phyloP scores from a whole-genome alignment of 2,329 filamentous ascomycete genomes.

The Decorospora gaudefroyi region DNA sequence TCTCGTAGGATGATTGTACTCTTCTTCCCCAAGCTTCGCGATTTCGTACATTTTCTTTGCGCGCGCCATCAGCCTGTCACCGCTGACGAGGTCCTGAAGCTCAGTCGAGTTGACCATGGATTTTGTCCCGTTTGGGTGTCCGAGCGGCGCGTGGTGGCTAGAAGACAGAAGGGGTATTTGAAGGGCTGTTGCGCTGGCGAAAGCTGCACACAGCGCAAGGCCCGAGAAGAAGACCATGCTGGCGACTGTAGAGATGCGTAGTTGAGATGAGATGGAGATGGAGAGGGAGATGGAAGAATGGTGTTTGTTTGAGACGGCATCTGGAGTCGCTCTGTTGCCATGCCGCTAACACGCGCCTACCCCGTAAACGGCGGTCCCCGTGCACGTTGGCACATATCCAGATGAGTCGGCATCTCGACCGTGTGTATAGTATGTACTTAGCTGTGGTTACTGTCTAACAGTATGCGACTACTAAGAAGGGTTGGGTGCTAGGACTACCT shows the following conservation, averaged over 20 bases:
- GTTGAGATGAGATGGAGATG: constrained; percentile 12
- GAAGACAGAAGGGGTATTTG: constrained; percentile 40
- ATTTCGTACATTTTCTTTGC: constrained; percentile 48
- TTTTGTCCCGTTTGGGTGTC: constrained; percentile 31
- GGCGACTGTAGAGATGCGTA: constrained; percentile 2
- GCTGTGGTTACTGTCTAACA: neutral
- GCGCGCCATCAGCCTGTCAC: constrained; percentile 38
- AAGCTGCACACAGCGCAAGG: constrained; percentile 37
- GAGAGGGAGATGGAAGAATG: constrained; percentile 18
- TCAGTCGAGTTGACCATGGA: constrained; percentile 43
- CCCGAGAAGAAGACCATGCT: constrained; percentile 37
- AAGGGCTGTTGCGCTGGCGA: constrained; percentile 32
- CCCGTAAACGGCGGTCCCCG: constrained; percentile 36
- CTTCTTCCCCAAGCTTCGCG: constrained; percentile 50
- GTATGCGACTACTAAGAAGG: too few relatives aligned
- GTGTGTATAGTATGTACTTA: neutral
- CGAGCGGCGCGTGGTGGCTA: constrained; percentile 30
- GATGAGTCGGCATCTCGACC: constrained; percentile 3
- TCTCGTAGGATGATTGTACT: constrained; percentile 52
- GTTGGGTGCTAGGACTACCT: too few relatives aligned
- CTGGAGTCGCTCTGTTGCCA: constrained; percentile 30
- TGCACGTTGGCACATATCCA: constrained; percentile 13
- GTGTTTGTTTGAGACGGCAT: constrained; percentile 22
- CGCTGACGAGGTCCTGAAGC: constrained; percentile 45
- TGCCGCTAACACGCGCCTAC: constrained; percentile 30